Evolutionary conservation across 2,329 filamentous ascomycete species (phyloP).

Genomic region (Alternaria sp.): DNA sequence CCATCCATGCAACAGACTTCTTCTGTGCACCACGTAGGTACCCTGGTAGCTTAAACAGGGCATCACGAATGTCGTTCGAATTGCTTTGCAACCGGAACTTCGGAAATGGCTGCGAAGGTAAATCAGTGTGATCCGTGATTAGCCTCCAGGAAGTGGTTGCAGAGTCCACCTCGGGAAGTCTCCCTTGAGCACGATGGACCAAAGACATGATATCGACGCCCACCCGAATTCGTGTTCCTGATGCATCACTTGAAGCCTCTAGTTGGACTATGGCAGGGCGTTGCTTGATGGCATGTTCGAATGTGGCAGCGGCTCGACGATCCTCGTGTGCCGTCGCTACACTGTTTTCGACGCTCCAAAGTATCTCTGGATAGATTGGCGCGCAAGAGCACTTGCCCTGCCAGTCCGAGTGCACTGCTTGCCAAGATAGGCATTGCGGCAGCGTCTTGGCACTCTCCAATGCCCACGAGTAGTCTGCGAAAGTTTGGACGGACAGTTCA

Average conservation of each 20-base stretch:
- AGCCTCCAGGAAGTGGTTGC: constrained; percentile 56
- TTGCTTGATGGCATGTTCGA: constrained; percentile 61
- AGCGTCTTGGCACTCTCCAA: constrained; percentile 27
- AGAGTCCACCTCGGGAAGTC: constrained; percentile 33
- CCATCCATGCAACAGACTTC: constrained; percentile 68
- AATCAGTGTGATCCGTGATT: constrained; percentile 54
- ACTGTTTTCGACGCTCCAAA: constrained; percentile 35
- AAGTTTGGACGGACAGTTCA: constrained; percentile 3
- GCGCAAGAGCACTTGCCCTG: constrained; percentile 31
- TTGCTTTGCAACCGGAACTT: constrained; percentile 57
- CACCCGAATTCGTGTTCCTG: constrained; percentile 50
- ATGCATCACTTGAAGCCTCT: constrained; percentile 22
- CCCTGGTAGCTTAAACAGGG: constrained; percentile 45
- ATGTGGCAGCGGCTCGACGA: constrained; percentile 58
- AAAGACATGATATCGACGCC: constrained; percentile 54
- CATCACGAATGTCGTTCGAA: constrained; percentile 27
- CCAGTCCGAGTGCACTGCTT: background rate
- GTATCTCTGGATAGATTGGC: constrained; percentile 32
- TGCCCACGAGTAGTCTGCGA: constrained; percentile 32
- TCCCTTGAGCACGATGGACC: constrained; percentile 53
- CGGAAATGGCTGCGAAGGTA: constrained; percentile 44
- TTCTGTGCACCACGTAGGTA: constrained; percentile 62
- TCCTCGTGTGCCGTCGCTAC: constrained; percentile 40
- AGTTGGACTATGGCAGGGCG: constrained; percentile 48
- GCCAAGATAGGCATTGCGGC: constrained; percentile 34